Conservation (phyloP, 2,329 filamentous ascomycete genomes). For the Aspergillus fumigatus region DNA sequence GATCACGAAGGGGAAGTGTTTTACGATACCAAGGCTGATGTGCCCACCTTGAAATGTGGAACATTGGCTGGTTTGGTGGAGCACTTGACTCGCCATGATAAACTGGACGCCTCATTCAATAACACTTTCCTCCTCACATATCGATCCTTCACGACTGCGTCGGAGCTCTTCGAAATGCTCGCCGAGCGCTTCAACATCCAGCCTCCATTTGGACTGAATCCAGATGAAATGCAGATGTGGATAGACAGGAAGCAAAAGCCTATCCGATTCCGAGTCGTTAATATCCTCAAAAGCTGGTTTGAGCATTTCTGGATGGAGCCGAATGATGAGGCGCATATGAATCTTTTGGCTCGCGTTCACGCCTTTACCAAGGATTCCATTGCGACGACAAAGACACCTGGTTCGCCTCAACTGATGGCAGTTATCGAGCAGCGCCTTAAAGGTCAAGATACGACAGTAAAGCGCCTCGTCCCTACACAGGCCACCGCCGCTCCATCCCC, state of each 20-base stretch:
- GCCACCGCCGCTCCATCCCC: conserved; percentile 77
- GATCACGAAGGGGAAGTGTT: conserved; percentile 86
- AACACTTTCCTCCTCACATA: conserved; percentile 97
- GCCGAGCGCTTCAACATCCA: conserved; percentile 91
- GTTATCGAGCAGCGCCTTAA: conserved; percentile 83
- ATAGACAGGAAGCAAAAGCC: conserved; percentile 91
- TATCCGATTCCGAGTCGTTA: conserved; percentile 92
- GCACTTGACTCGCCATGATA: conserved; percentile 92
- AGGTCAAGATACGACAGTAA: conserved; percentile 81
- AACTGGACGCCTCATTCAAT: conserved; percentile 91
- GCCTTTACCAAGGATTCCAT: conserved; percentile 88
- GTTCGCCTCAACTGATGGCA: conserved; percentile 76
- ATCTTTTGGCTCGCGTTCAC: conserved; percentile 83
- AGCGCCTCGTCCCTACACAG: conserved; percentile 80
- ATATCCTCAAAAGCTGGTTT: conserved; percentile 97
- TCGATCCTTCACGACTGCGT: conserved; percentile 84
- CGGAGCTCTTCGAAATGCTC: conserved; percentile 87
- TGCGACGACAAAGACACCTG: conserved; percentile 88
- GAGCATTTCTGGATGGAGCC: conserved; percentile 99
- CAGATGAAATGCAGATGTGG: conserved; percentile 79
- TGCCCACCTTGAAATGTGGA: conserved; percentile 77
- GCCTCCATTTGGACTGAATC: conserved; percentile 74
- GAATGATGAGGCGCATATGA: conserved; percentile 75
- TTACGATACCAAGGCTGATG: conserved; percentile 77
- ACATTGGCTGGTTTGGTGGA: conserved; percentile 86